Conservation (phyloP, 2,329 filamentous ascomycete species). For the Teratosphaeria destructans region DNA sequence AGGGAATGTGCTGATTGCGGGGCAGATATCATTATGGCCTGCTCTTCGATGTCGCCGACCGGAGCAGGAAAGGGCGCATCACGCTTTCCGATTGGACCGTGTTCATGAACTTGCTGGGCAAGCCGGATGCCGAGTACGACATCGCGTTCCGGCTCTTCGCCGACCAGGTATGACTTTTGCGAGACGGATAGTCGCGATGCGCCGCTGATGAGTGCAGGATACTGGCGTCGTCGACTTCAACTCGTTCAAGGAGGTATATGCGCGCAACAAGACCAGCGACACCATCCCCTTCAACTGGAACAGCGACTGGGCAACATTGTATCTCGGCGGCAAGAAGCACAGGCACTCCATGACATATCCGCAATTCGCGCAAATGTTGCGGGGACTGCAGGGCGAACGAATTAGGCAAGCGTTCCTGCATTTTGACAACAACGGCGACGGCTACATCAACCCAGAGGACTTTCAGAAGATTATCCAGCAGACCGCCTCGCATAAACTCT, state of each 20-base stretch:
- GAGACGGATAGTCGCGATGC: neutral
- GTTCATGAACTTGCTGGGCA: slow-evolving; percentile 87
- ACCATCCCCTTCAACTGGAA: slow-evolving; percentile 94
- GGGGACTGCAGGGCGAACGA: slow-evolving; percentile 88
- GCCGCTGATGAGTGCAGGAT: neutral
- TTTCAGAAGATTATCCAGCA: slow-evolving; percentile 95
- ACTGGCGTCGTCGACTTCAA: slow-evolving; percentile 83
- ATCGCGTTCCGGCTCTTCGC: slow-evolving; percentile 97
- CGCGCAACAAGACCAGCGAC: slow-evolving; percentile 74
- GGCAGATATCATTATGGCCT: slow-evolving; percentile 65
- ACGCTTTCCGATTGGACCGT: slow-evolving; percentile 77
- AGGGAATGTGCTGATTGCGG: neutral
- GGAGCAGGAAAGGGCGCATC: slow-evolving; percentile 60
- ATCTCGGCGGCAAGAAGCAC: slow-evolving; percentile 79
- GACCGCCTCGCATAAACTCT: slow-evolving; percentile 90
- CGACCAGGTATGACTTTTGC: slow-evolving; percentile 2
- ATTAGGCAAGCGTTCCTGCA: slow-evolving; percentile 89
- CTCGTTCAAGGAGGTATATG: slow-evolving; percentile 74
- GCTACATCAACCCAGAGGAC: slow-evolving; percentile 89
- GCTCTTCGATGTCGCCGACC: slow-evolving; percentile 85
- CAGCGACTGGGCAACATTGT: slow-evolving; percentile 90
- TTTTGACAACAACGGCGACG: slow-evolving; percentile 84
- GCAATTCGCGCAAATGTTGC: slow-evolving; percentile 96
- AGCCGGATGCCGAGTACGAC: slow-evolving; percentile 96
- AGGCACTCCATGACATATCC: slow-evolving; percentile 88